Base-by-base conservation (phyloP, 2,329 filamentous ascomycete species). In the Botrytis hyacinthi region DNA sequence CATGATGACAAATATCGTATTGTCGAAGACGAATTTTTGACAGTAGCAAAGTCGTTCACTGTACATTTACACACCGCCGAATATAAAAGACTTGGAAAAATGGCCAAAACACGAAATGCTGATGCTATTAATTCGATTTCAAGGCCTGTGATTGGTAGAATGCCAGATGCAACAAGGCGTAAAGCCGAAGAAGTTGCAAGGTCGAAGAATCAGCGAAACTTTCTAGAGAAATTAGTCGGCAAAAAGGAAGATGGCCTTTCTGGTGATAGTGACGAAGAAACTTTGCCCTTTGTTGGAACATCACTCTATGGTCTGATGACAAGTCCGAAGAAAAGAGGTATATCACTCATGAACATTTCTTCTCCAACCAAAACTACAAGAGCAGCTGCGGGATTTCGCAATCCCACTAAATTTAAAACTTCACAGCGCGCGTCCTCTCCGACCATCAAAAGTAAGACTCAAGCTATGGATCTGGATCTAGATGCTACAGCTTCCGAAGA, bases 11-110 rank as follows among this genome's bases (percentile, higher is more conserved):
- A 83, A 72, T 95, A 89, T 81, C 90, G 92, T 78, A 95, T 95
- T 91, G 93, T 96, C 0, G 93, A 95, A 81, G 93, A 96, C 78
- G 93, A 95, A 77, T 89, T 96, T 76, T 83, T 91, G 32, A 83
- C 87, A 26, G 88, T 90, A 0, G 93, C 93, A 0, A 87, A 89
- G 70, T 83, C 85, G 4, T 95, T 93, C 81, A 95, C 93, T 0
- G 86, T 87, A 8, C 92, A 94, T 80, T 86, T 95, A 2, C 92
- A 95, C 80, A 88, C 90, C n/a, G 91, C 90, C 26, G 92, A 94
- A 81, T 95, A 95, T 80, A 85, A 89, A 73, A 87, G 90, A 6
- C 86, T 93, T 62, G 92, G 91, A 80, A 83, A 84, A 48, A 83
- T 84, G 51, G 88, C 89, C 5, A 87, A 84, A 76, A 80, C 84